Percentiles rank a stretch among this genome's conserved stretches.
Evolutionary conservation across 805 yeast genomes (phyloP).

Genomic region (Myxozyma vanderwaltii): DNA sequence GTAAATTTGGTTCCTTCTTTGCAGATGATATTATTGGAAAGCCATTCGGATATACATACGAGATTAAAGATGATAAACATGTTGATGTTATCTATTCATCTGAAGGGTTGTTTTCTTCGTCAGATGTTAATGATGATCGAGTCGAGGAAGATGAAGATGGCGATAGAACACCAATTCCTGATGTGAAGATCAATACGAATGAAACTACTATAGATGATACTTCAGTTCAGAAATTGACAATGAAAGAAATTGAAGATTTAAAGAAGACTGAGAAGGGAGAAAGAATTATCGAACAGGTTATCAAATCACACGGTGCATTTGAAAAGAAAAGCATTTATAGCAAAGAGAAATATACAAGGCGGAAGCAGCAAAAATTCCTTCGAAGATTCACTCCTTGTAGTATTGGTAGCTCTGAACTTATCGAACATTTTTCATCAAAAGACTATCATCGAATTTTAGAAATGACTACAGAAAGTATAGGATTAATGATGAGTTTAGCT

Average conservation of each 20-base stretch:
- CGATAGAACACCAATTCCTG: conserved; percentile 26
- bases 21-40: conserved; percentile 76
- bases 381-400: conserved; percentile 82
- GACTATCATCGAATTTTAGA: conserved; percentile 74
- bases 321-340: conserved; percentile 86
- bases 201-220: conserved; percentile 67
- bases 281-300: conserved; percentile 76
- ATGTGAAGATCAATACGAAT: conserved; percentile 48
- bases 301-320: conserved; percentile 81
- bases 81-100: conserved; percentile 35
- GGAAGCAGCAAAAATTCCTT: conserved; percentile 89
- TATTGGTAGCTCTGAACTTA: conserved; percentile 66
- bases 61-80: conserved; percentile 59
- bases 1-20: conserved; percentile 87
- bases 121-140: conserved; percentile 22
- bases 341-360: conserved; percentile 85
- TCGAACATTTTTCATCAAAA: conserved; percentile 75
- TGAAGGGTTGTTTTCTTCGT: conserved; percentile 30
- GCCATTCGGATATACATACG: conserved; percentile 88
- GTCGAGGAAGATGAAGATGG: conserved; percentile 36
- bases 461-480: conserved; percentile 81
- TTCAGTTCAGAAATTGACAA: conserved; percentile 68
- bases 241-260: conserved; percentile 81
- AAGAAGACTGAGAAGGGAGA: conserved; percentile 67
- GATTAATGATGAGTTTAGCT: conserved; percentile 72